Base-by-base conservation (phyloP, 345 rosid species). In the Eutrema japonicum region DNA sequence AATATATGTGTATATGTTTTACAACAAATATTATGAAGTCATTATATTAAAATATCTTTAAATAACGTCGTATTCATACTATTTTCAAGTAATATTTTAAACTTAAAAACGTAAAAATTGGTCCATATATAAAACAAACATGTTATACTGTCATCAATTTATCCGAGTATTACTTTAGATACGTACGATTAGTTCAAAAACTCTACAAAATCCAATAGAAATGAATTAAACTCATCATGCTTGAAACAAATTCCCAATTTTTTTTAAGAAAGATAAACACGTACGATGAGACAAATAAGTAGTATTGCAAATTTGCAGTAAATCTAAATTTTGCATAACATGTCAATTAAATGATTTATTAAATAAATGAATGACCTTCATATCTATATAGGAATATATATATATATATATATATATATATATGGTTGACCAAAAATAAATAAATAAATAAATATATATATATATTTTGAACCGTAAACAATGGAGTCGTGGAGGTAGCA, bases 401-500 rank as follows among this genome's bases (percentile, higher is more conserved):
- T 18, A n/a, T n/a, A n/a, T n/a, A n/a, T n/a, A n/a, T n/a, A 18
- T 18, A 18, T 18, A 18, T 18, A 18, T 16, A 16, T 16, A 0
- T 16, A 16, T 16, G 16, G 16, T 16, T 16, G 16, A 16, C 16
- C 16, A 16, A 16, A 16, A 16, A 16, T 16, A 16, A 16, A 16
- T 16, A 16, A 16, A 16, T 16, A 16, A 16, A 16, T 16, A 16
- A 0, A 16, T 16, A 16, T 18, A 18, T 18, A 18, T 32, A 32
- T 32, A 32, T 32, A 4, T 32, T 32, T 32, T 32, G 35, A 32
- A 32, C 35, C 35, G 63, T 35, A n/a, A 68, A 37, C 8, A 68
- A 32, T 42, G 0, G 12, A 57, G 12, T 71, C 29, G n/a, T 61
- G 8, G 48, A 73, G 13, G 6, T 35, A 14, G 57, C 64, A 54